These are phyloP conservation scores for Tricholoma bakamatsutake DNA, from an alignment of 768 basidiomycete species.

Conservation along the genomic window DNA sequence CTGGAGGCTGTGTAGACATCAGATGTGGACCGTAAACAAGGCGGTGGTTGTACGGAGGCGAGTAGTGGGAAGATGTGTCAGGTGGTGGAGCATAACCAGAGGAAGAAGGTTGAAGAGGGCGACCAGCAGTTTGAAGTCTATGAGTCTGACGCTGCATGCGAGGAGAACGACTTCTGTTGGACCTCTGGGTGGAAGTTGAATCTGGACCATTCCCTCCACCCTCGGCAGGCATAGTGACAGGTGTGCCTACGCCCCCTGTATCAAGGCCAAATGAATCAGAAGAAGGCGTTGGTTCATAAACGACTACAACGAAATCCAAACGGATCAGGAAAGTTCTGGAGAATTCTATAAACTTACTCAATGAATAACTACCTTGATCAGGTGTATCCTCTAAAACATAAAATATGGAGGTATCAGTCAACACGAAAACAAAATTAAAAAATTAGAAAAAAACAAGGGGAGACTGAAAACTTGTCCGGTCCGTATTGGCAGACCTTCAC, in stretches of 20 bases:
- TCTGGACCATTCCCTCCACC: constrained; percentile 21
- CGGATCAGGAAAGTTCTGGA: constrained; percentile 9
- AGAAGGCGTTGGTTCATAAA: constrained; percentile 21
- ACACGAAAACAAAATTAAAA: constrained; percentile 8
- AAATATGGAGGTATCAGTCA: constrained; percentile 16
- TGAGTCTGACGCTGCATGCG: constrained; percentile 8
- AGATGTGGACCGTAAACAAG: constrained; percentile 40
- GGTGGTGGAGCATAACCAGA: constrained; percentile 7
- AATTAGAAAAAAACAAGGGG: constrained; percentile 13
- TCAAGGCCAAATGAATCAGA: constrained; percentile 12
- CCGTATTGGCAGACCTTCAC: not conserved
- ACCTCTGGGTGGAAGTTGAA: constrained; percentile 16
- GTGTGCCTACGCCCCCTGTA: constrained; percentile 10
- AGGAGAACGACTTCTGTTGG: constrained; percentile 20
- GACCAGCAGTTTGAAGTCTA: constrained; percentile 10
- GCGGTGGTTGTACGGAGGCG: constrained; percentile 27
- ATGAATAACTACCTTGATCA: constrained; percentile 6
- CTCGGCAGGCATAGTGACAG: constrained; percentile 21
- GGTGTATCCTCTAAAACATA: constrained; percentile 19
- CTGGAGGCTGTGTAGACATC: constrained; percentile 36
- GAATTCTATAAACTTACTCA: constrained; percentile 14
- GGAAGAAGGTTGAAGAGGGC: constrained; percentile 13
- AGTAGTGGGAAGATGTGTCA: constrained; percentile 21
- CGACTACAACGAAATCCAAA: constrained; percentile 10
- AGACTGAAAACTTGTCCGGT: not conserved